These are phyloP conservation scores for Brassica hybrid DNA, from an alignment of 441 rosid genomes.

Conservation along the genomic window DNA sequence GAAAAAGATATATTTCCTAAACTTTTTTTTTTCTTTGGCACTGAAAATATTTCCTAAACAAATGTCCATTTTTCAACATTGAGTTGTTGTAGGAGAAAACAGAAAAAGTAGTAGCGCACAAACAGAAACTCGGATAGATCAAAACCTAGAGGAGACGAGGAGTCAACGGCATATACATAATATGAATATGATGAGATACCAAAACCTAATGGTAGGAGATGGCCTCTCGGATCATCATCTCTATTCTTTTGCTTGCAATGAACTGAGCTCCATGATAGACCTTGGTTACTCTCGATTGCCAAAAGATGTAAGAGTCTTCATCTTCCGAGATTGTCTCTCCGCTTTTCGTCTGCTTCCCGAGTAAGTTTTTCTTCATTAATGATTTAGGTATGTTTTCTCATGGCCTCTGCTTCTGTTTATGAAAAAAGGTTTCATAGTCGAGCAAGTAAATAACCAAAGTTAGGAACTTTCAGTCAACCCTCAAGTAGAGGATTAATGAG, in stretches of 20 bases:
- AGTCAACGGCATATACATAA: background rate
- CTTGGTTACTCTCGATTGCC: constrained; percentile 59
- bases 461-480: constrained; percentile 8
- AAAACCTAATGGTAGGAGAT: constrained; percentile 53
- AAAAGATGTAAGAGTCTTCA: constrained; percentile 60
- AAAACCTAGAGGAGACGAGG: background rate
- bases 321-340: constrained; percentile 70
- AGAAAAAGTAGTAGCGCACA: background rate
- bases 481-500: background rate
- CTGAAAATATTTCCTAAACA: background rate
- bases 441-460: background rate
- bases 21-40: too few species aligned
- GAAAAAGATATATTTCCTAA: background rate
- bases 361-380: constrained; percentile 45
- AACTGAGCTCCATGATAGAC: constrained; percentile 63
- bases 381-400: background rate
- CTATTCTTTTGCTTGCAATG: constrained; percentile 74
- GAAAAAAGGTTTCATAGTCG: background rate
- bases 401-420: background rate
- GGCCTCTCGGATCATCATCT: constrained; percentile 49
- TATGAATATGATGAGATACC: constrained; percentile 52
- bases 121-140: background rate
- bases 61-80: background rate
- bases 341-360: constrained; percentile 81
- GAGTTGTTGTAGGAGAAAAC: background rate